Evolutionary conservation across 2,329 filamentous ascomycete species (phyloP), one percentile per base, ranked within the genome.

Genomic region (Colletotrichum sp.): DNA sequence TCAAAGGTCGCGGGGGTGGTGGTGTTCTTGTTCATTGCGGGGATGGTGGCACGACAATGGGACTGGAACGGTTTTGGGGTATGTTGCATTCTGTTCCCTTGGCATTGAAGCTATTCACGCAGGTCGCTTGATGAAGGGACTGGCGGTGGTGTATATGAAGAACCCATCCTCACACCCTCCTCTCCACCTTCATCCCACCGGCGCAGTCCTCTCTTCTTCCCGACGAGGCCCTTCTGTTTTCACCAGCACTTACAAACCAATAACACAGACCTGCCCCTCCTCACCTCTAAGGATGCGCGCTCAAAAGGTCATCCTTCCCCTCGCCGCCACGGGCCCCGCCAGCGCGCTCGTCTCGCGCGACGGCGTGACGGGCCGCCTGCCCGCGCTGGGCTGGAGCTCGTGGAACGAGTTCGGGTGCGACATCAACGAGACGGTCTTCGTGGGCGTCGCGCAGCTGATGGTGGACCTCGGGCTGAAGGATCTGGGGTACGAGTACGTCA

Each of bases 401-500:
- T 90, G 88, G 89, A 91, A 91, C 79, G 86, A 87, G 21, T 89
- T 88, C 77, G 82, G 82, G 30, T 90, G 89, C 81, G 82, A 89
- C 71, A 89, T 91, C 71, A 86, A 86, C 68, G 87, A 90, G 79
- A 82, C 82, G 4, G 84, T 88, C n/a, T 87, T 92, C 77, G 76
- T 90, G 9, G 83, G 84, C 86, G 73, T 88, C 1, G 89, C 88
- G 1, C 79, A 88, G 55, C 82, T 87, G 39, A 84, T 91, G 49
- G 84, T 90, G 24, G 83, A 87, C 10, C 84, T 88, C 5, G 90
- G 88, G 5, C 85, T 90, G 15, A 86, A 87, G 80, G 88, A 90
- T 55, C 84, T 87, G 5, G 91, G 91, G 3, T 92, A 92, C 79
- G 82, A 88, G 24, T 92, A 92, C 71, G 87, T 93, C 72, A 90